Percentiles rank a stretch among this genome's conserved stretches.
phyloP scores from a whole-genome alignment of 2,329 filamentous ascomycete genomes.

The Calonectria crousiana region DNA sequence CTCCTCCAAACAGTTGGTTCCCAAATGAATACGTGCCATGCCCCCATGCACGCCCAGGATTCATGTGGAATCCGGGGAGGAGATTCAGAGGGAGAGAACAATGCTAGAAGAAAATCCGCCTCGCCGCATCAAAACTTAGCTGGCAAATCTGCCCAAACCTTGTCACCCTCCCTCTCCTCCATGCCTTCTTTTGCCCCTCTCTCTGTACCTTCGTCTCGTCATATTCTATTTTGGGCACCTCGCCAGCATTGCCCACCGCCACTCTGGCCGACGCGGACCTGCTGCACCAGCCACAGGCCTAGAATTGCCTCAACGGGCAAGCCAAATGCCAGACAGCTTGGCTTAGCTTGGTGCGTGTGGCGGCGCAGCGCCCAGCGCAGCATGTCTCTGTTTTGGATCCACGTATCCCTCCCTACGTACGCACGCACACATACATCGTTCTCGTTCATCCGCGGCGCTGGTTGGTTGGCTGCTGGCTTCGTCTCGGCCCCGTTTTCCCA shows the following conservation, averaged over 20 bases:
- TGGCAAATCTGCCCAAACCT: slow-evolving; percentile 3
- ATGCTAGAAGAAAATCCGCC: not conserved
- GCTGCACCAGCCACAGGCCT: not conserved
- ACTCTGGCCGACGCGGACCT: not conserved
- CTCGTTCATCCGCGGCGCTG: not conserved
- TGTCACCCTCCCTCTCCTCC: not conserved
- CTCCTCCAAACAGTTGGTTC: not conserved
- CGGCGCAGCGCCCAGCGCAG: not conserved
- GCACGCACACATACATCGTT: not conserved
- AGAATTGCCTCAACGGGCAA: not conserved
- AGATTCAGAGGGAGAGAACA: not conserved
- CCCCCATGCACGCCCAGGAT: not conserved
- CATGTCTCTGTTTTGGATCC: not conserved
- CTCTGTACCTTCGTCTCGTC: not conserved
- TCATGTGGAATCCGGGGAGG: not conserved
- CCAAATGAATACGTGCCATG: not conserved
- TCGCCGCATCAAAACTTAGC: not conserved
- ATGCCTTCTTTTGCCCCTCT: no score
- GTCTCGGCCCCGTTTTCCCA: not conserved
- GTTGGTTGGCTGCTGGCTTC: not conserved
- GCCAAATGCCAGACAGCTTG: not conserved
- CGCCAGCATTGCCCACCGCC: not conserved
- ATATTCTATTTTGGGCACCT: not conserved
- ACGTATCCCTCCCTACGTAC: not conserved
- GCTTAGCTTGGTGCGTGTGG: not conserved